phyloP scores from a whole-genome alignment of 192 early-diverging fungal species.

The Helicostylum pulchrum region DNA sequence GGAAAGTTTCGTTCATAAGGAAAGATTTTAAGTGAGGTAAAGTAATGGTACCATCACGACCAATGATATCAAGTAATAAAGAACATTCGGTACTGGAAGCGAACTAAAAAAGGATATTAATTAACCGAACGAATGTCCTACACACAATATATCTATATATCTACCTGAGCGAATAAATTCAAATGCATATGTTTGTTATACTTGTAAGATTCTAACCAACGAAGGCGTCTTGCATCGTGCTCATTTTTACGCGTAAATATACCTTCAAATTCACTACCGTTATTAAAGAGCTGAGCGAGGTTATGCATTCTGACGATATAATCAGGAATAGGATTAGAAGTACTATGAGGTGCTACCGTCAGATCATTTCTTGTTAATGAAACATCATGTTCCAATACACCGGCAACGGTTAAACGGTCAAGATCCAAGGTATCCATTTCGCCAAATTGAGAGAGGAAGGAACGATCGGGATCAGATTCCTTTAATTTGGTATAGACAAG shows the following conservation, averaged over 20 bases:
- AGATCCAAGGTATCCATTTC: not conserved
- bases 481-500: not conserved
- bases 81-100: conserved; percentile 3
- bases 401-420: not conserved
- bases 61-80: conserved; percentile 3
- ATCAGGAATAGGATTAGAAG: not conserved
- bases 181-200: conserved; percentile 5
- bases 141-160: not conserved
- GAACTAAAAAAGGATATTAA: not conserved
- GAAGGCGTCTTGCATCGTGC: conserved; percentile 1
- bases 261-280: not conserved
- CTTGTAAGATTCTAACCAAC: conserved; percentile 5
- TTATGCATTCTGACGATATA: conserved; percentile 5
- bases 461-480: not conserved
- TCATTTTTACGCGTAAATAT: conserved; percentile 4
- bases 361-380: conserved; percentile 9
- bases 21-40: conserved; percentile 1
- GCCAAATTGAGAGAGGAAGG: not conserved
- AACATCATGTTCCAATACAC: conserved; percentile 11
- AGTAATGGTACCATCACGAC: conserved; percentile 3
- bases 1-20: conserved; percentile 7
- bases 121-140: not conserved
- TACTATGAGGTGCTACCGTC: not conserved
- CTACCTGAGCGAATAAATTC: conserved; percentile 6
- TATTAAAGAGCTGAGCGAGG: not conserved